phyloP scores from a whole-genome alignment of 2,329 filamentous ascomycete species.

The Chlorencoelia australis region DNA sequence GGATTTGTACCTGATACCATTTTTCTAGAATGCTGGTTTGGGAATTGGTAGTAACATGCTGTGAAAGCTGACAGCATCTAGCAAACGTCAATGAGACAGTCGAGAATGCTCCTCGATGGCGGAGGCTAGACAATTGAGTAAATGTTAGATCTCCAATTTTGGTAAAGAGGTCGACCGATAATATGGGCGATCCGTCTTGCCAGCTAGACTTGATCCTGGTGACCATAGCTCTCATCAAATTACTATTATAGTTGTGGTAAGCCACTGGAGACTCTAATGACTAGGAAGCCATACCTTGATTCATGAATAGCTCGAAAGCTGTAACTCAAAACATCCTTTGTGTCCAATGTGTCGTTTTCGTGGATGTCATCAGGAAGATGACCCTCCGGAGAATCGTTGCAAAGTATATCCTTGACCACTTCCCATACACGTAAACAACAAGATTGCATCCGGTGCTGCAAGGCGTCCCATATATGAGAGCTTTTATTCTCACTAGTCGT shows the following conservation, averaged over 20 bases:
- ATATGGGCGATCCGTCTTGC: conserved; percentile 32
- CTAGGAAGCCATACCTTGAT: conserved; percentile 53
- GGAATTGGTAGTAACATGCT: background rate
- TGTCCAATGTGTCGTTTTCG: conserved; percentile 59
- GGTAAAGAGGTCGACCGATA: conserved; percentile 48
- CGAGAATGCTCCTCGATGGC: conserved; percentile 88
- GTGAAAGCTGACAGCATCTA: conserved; percentile 59
- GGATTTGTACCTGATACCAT: conserved; percentile 58
- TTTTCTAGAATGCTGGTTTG: conserved; percentile 35
- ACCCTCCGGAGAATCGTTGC: conserved; percentile 90
- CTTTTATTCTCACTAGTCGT: background rate
- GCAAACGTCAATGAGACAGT: conserved; percentile 85
- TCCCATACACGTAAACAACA: conserved; percentile 65
- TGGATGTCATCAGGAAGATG: conserved; percentile 70
- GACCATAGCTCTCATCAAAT: conserved; percentile 56
- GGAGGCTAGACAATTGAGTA: conserved; percentile 67
- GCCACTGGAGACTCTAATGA: background rate
- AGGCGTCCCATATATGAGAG: conserved; percentile 10
- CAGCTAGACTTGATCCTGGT: conserved; percentile 37
- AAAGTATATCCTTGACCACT: conserved; percentile 67
- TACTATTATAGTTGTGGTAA: conserved; percentile 41
- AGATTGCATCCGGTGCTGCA: conserved; percentile 45
- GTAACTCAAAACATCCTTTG: conserved; percentile 86
- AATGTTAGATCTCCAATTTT: conserved; percentile 67
- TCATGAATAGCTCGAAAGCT: conserved; percentile 95